phyloP scores from a whole-genome alignment of 1,284 basidiomycete genomes.

The Ceratobasidium papillatum region DNA sequence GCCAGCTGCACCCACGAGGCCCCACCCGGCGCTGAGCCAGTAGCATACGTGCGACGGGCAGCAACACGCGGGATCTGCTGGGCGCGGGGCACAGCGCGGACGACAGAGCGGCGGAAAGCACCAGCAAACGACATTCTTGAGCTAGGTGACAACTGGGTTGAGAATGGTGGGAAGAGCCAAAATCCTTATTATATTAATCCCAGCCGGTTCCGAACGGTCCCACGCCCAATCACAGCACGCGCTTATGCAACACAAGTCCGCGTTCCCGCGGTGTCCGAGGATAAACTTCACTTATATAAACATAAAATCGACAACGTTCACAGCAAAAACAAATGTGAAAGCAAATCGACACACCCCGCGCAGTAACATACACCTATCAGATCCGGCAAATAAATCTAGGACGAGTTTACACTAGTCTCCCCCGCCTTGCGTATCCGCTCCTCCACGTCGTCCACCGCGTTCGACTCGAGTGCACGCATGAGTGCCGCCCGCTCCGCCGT shows the following conservation, averaged over 20 bases:
- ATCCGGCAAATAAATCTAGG: not conserved
- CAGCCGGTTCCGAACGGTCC: conserved; percentile 5
- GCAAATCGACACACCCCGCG: not conserved
- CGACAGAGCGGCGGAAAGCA: conserved; percentile 33
- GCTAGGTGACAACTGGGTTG: not conserved
- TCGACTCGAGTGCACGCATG: conserved; percentile 4
- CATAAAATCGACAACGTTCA: conserved; percentile 3
- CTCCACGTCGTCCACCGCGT: conserved; percentile 7
- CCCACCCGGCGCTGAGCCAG: conserved; percentile 9
- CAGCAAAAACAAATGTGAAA: not conserved
- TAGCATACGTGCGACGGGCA: conserved; percentile 12
- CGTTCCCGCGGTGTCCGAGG: conserved; percentile 20
- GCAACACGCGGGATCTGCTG: not conserved
- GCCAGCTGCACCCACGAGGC: conserved; percentile 49
- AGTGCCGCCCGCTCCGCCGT: conserved; percentile 30
- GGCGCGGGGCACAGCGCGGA: conserved; percentile 29
- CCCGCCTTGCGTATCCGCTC: conserved; percentile 33
- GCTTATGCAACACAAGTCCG: conserved; percentile 3
- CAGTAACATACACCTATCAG: not conserved
- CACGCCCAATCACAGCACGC: conserved; percentile 17
- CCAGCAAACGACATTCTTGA: conserved; percentile 16
- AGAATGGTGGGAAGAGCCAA: not conserved
- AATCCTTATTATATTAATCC: conserved; percentile 23
- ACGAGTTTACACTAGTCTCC: not conserved
- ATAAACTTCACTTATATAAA: not conserved